Percentiles rank a stretch among this genome's conserved stretches.
phyloP scores from a whole-genome alignment of 1,284 basidiomycete genomes.

The Agaricales sp. region DNA sequence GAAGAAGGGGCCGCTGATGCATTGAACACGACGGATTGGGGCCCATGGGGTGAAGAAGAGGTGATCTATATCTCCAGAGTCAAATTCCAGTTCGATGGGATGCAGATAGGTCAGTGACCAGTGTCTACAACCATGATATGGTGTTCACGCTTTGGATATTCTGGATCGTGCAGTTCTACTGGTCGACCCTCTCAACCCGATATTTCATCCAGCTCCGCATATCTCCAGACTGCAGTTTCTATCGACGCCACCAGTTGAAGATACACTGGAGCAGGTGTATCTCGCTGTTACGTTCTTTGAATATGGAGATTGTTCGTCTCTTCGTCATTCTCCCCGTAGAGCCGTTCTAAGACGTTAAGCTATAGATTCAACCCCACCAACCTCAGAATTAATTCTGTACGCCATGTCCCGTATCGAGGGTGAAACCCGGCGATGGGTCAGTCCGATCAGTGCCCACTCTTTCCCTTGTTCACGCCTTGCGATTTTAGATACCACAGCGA shows the following conservation, averaged over 20 bases:
- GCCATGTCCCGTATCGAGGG: constrained; percentile 20
- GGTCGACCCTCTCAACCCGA: constrained; percentile 13
- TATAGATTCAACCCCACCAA: constrained; percentile 40
- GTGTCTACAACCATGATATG: neutral
- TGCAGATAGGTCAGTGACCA: constrained; percentile 26
- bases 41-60: constrained; percentile 50
- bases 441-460: constrained; percentile 4
- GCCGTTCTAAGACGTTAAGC: constrained; percentile 7
- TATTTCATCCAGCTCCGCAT: constrained; percentile 8
- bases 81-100: constrained; percentile 35
- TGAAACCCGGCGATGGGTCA: constrained; percentile 19
- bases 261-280: constrained; percentile 26
- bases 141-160: neutral
- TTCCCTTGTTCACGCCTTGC: neutral
- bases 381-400: constrained; percentile 34
- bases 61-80: constrained; percentile 55
- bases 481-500: constrained; percentile 20
- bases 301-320: constrained; percentile 46
- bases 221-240: constrained; percentile 4
- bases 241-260: constrained; percentile 5
- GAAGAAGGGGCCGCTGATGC: too few relatives aligned
- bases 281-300: constrained; percentile 45
- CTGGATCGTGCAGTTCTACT: neutral
- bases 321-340: constrained; percentile 1
- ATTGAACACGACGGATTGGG: constrained; percentile 30